Percentiles rank a stretch among this genome's conserved stretches.
Evolutionary conservation across 306 rosid species (phyloP).

Genomic region (Ziziphus jujuba): DNA sequence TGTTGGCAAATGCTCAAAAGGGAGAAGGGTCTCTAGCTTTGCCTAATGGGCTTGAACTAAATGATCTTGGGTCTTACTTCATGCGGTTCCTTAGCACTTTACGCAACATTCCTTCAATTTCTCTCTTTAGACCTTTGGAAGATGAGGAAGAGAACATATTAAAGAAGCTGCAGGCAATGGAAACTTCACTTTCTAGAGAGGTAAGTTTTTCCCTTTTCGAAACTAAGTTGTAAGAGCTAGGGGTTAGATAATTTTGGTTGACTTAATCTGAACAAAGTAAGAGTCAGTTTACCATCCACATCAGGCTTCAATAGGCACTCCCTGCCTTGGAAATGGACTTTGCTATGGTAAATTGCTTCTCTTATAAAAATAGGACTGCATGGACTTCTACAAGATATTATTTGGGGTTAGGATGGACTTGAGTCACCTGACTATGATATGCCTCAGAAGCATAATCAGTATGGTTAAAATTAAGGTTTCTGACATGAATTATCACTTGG

Average conservation of each 20-base stretch:
- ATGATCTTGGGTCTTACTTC: constrained; percentile 82
- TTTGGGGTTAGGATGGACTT: no score
- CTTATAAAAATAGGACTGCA: no score
- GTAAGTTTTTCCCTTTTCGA: constrained; percentile 25
- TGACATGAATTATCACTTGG: neutral
- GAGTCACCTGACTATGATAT: no score
- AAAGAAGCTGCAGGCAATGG: constrained; percentile 67
- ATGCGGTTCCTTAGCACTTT: constrained; percentile 84
- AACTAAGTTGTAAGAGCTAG: neutral
- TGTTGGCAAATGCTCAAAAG: constrained; percentile 79
- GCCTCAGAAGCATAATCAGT: neutral
- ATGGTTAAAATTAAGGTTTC: constrained; percentile 2
- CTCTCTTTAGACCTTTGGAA: constrained; percentile 69
- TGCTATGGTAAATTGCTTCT: no score
- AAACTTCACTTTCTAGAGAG: constrained; percentile 61
- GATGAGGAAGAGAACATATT: constrained; percentile 65
- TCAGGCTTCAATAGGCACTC: no score
- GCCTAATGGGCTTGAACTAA: constrained; percentile 52
- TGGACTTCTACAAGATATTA: no score
- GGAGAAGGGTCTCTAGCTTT: constrained; percentile 57
- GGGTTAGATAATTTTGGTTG: no score
- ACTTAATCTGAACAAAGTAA: no score
- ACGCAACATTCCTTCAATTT: constrained; percentile 83
- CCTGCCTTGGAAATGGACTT: no score
- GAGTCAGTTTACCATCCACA: no score